Evolutionary conservation across 768 basidiomycete species (phyloP).

Genomic region (Candolleomyces aberdarensis): DNA sequence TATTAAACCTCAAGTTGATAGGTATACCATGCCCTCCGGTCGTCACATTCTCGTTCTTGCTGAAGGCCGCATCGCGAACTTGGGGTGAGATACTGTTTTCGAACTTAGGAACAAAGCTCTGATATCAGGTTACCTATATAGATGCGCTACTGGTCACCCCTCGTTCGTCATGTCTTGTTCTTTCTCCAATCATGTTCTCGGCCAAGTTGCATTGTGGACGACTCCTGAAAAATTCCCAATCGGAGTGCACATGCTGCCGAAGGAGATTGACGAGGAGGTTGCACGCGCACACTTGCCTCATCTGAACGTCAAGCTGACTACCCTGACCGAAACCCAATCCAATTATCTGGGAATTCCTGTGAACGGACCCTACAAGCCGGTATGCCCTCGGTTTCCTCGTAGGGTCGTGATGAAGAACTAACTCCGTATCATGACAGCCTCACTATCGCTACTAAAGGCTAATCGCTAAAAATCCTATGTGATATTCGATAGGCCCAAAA

Average conservation of each 20-base stretch:
- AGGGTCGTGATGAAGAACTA: not conserved
- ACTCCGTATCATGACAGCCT: conserved; percentile 17
- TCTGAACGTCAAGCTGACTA: conserved; percentile 92
- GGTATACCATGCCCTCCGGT: conserved; percentile 88
- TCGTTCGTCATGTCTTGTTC: conserved; percentile 99
- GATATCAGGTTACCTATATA: not conserved
- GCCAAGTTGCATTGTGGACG: conserved; percentile 98
- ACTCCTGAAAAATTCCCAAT: conserved; percentile 89
- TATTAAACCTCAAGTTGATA: conserved; percentile 99
- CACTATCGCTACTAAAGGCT: conserved; percentile 44
- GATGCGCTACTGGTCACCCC: conserved; percentile 97
- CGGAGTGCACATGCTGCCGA: conserved; percentile 98
- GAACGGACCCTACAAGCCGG: conserved; percentile 65
- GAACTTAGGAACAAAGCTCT: too few relatives aligned
- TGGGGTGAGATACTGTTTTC: conserved; percentile 57
- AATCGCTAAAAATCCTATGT: too few relatives aligned
- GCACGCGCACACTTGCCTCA: conserved; percentile 92
- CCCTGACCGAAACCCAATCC: conserved; percentile 69
- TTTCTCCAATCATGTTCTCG: conserved; percentile 97
- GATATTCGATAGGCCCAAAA: too few relatives aligned
- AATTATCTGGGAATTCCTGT: conserved; percentile 88
- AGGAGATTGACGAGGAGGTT: conserved; percentile 98
- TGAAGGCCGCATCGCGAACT: conserved; percentile 97
- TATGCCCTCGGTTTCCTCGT: conserved; percentile 16
- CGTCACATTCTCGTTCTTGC: conserved; percentile 97